Evolutionary conservation across 331 rosid species (phyloP), one percentile per base, ranked within the genome.

Genomic region (Quercus lobata): DNA sequence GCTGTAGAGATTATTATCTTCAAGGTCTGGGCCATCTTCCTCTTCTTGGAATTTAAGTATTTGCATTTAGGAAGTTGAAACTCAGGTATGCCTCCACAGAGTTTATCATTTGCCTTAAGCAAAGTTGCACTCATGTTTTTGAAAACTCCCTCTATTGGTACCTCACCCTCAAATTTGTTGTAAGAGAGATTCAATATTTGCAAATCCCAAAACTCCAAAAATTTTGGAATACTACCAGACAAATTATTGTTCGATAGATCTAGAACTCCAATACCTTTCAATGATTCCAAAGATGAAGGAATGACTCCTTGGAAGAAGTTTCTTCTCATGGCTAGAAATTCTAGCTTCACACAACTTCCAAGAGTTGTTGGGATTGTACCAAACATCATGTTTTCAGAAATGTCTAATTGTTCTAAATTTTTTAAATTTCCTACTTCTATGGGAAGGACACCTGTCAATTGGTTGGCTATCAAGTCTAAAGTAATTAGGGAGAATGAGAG

Each of bases 191-290:
- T 61, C 65, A 61, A 25, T 11, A 61, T 0, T 4, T 14, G 2
- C 35, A 61, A 61, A 7, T 61, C 2, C 2, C 0, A 25, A 2
- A 0, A 7, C 37, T 4, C 9, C 27, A 27, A 61, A 14, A 61
- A 61, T 5, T 15, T 3, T 44, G 77, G 35, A 37, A 72, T 46
- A 0, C 1, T 1, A 1, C 73, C 72, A 0, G 77, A 29, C 0
- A 79, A 58, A 32, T 79, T 79, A 9, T 79, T 79, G 21, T 6
- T 34, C 0, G 77, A 79, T 19, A 79, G 55, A 15, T 79, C 72
- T 56, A 79, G 1, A 12, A 6, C 1, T 19, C 0, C 4, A 11
- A 79, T 5, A 1, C 57, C 71, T 72, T 1, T 79, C 37, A 79
- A 71, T 18, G 70, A 73, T 14, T 21, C 2, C 27, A 58, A 24